Base-by-base conservation (phyloP, 2,329 filamentous ascomycete species). In the Calonectria pseudoreteaudii region DNA sequence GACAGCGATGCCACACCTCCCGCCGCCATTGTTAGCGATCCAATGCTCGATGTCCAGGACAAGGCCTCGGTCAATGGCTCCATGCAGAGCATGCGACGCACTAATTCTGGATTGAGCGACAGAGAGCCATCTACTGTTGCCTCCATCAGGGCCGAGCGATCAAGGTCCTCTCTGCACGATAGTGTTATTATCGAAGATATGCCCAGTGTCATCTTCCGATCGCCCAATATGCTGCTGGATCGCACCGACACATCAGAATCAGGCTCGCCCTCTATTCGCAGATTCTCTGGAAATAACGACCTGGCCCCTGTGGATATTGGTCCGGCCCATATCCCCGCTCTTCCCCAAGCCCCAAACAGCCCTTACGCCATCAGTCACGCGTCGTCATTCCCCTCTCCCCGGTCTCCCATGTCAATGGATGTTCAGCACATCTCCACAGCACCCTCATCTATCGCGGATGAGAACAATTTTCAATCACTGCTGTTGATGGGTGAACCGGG, bases 341-440 rank as follows among this genome's bases (percentile, higher is more conserved):
- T 86, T 4, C 85, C 87, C 4, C 78, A 87, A 71, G 84, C 86
- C 36, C 89, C 91, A n/a, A 82, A 90, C 75, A 92, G 93, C 83
- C 92, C 93, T 11, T 91, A 93, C 68, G 90, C 94, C 50, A 90
- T 91, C 74, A 89, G 90, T 66, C 89, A 91, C 75, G 87, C 91
- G 65, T 91, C 94, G 0, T 94, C 94, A 0, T 89, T 92, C 80
- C 90, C 93, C 1, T 95, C 94, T 7, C 94, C 94, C 0, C 90
- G 93, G 68, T 90, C 93, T 73, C 87, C 92, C 72, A 87, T 94
- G 83, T 92, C 91, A 5, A 92, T 94, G 70, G 94, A 96, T 75
- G 91, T 91, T 1, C 92, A 94, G 68, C 90, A 93, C 26, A 90
- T 95, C 34, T 94, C 93, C 8, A 95, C 94, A 2, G 92, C 94